Evolutionary conservation across 2,329 filamentous ascomycete genomes (phyloP).

Genomic region (Neonectria sp.): DNA sequence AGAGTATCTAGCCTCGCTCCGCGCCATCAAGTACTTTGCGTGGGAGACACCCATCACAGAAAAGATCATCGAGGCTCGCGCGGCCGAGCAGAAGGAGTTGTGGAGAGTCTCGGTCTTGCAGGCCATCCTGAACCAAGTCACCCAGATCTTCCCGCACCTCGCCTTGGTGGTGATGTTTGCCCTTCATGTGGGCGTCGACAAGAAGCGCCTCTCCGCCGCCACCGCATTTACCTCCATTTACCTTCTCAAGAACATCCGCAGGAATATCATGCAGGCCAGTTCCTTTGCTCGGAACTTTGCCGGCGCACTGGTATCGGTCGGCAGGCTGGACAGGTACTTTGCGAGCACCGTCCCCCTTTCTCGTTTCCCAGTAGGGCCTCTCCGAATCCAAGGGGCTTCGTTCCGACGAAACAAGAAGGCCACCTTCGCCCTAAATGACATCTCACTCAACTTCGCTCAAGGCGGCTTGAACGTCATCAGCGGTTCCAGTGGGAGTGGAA

Average conservation of each 20-base stretch:
- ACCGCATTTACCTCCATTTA: conserved; percentile 71
- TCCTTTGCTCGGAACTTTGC: conserved; percentile 56
- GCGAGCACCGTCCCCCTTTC: conserved; percentile 64
- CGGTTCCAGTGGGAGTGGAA: conserved; percentile 70
- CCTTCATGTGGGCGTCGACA: conserved; percentile 64
- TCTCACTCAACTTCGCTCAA: conserved; percentile 67
- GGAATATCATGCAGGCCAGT: conserved; percentile 67
- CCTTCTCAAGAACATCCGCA: conserved; percentile 67
- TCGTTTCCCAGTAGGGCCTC: conserved; percentile 64
- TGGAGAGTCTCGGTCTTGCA: conserved; percentile 68
- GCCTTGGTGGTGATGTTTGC: conserved; percentile 69
- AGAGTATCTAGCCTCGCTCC: conserved; percentile 71
- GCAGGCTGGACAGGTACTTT: conserved; percentile 69
- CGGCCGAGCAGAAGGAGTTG: conserved; percentile 67
- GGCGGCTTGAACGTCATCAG: conserved; percentile 69
- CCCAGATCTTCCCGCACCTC: conserved; percentile 67
- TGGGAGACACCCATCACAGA: conserved; percentile 70
- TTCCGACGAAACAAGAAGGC: conserved; percentile 67
- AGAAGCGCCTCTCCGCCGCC: conserved; percentile 67
- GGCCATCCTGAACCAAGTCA: conserved; percentile 63
- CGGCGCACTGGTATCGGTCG: conserved; percentile 59
- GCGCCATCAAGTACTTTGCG: conserved; percentile 73
- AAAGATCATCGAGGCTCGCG: conserved; percentile 65
- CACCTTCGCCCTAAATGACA: conserved; percentile 63
- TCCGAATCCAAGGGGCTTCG: conserved; percentile 62